phyloP scores from a whole-genome alignment of 345 rosid genomes.

The Hypericum androsaemum region DNA sequence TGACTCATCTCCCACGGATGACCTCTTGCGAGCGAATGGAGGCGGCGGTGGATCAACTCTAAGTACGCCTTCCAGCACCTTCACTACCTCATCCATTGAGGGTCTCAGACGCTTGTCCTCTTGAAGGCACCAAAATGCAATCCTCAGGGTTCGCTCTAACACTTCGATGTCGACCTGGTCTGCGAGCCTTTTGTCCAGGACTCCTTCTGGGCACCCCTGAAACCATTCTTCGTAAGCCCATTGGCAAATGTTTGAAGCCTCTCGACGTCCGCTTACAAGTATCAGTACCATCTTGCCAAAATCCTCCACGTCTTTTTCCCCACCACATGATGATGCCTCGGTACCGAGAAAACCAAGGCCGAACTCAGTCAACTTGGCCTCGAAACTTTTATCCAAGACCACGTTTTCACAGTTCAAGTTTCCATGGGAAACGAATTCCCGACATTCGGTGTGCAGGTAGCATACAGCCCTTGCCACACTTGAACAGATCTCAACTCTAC shows the following conservation, averaged over 20 bases:
- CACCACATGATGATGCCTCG: conserved; percentile 21
- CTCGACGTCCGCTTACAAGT: conserved; percentile 39
- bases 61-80: conserved; percentile 67
- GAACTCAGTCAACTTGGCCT: conserved; percentile 61
- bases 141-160: conserved; percentile 58
- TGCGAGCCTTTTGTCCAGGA: conserved; percentile 39
- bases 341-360: conserved; percentile 26
- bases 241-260: conserved; percentile 24
- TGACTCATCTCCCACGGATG: conserved; percentile 24
- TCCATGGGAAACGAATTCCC: conserved; percentile 72
- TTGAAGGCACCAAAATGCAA: conserved; percentile 75
- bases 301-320: conserved; percentile 55
- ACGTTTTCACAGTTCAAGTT: conserved; percentile 60
- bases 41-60: conserved; percentile 66
- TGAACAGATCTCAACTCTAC: conserved; percentile 46
- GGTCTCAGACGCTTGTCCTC: conserved; percentile 58
- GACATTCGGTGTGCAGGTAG: conserved; percentile 66
- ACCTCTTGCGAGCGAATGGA: conserved; percentile 31
- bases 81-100: conserved; percentile 68
- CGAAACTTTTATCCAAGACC: conserved; percentile 48
- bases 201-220: conserved; percentile 33
- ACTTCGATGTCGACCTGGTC: conserved; percentile 33
- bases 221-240: conserved; percentile 53
- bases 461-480: conserved; percentile 57
- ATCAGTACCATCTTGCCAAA: conserved; percentile 49